Percentiles rank a stretch among this genome's conserved stretches.
Conservation (phyloP, 2,329 filamentous ascomycete genomes). For the Fusarium torreyae region DNA sequence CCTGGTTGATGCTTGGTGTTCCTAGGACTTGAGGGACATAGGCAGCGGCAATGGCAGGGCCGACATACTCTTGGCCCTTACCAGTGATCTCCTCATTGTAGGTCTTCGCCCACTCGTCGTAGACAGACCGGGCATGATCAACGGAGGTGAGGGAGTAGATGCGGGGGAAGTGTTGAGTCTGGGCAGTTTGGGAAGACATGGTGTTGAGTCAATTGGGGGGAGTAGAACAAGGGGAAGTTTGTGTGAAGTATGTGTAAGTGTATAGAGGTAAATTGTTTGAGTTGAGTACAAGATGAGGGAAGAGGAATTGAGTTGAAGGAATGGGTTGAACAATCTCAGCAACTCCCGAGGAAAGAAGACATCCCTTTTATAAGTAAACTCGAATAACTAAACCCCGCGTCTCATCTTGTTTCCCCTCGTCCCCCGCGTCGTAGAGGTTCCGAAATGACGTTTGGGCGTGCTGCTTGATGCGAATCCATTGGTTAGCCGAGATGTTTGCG, state of each 20-base stretch:
- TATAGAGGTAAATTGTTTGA: conserved; percentile 20
- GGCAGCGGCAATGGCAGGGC: conserved; percentile 58
- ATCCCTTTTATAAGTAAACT: conserved; percentile 33
- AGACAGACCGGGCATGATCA: conserved; percentile 50
- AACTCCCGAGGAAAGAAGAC: conserved; percentile 27
- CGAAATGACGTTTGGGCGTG: conserved; percentile 44
- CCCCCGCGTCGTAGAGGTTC: conserved; percentile 36
- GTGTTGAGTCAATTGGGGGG: conserved; percentile 18
- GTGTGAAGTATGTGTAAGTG: not conserved
- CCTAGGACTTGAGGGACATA: conserved; percentile 53
- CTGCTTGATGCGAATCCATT: conserved; percentile 36
- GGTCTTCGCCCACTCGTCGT: conserved; percentile 56
- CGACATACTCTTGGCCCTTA: conserved; percentile 58
- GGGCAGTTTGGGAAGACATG: conserved; percentile 46
- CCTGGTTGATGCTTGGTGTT: conserved; percentile 44
- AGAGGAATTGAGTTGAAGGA: conserved; percentile 5
- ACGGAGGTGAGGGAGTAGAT: conserved; percentile 50
- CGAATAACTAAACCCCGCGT: conserved; percentile 30
- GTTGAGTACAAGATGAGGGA: conserved; percentile 22
- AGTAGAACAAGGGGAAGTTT: not conserved
- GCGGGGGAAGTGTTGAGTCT: conserved; percentile 44
- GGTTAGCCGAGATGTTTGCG: conserved; percentile 34
- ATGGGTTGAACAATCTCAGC: conserved; percentile 20
- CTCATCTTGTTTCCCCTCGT: conserved; percentile 23
- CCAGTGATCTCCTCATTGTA: conserved; percentile 56